Evolutionary conservation across 768 basidiomycete genomes (phyloP).

Genomic region (Phanerochaete sordida): DNA sequence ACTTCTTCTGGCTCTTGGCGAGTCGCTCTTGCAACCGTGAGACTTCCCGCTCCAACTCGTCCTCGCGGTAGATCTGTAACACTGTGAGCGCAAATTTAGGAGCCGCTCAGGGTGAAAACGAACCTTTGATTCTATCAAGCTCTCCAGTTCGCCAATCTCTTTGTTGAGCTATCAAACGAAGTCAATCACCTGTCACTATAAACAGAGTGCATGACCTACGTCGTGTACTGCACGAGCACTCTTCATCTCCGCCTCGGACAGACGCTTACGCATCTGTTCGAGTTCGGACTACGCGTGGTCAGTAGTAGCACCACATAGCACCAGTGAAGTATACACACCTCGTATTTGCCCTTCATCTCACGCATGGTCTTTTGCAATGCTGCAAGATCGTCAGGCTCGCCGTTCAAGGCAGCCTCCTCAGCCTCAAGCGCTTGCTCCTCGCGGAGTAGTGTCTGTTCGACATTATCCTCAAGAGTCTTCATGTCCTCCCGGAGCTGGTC

Average conservation of each 20-base stretch:
- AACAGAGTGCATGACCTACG: conserved; percentile 37
- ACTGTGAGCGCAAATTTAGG: not conserved
- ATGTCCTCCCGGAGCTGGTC: conserved; percentile 79
- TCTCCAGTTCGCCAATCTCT: conserved; percentile 90
- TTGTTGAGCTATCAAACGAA: conserved; percentile 64
- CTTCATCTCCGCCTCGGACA: conserved; percentile 73
- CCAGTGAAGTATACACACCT: conserved; percentile 36
- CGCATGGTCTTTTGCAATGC: conserved; percentile 39
- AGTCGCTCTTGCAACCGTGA: conserved; percentile 74
- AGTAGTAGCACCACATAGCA: not conserved
- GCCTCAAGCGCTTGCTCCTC: conserved; percentile 43
- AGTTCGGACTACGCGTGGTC: conserved; percentile 46
- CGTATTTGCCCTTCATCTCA: conserved; percentile 50
- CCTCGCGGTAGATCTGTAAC: conserved; percentile 58
- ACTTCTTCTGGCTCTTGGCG: conserved; percentile 54
- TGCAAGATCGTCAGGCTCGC: conserved; percentile 29
- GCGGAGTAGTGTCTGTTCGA: conserved; percentile 54
- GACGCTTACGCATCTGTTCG: conserved; percentile 67
- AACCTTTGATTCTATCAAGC: conserved; percentile 92
- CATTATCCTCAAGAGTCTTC: conserved; percentile 69
- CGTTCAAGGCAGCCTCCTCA: conserved; percentile 15
- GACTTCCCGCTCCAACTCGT: conserved; percentile 84
- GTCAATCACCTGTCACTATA: not conserved
- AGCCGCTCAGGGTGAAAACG: not conserved
- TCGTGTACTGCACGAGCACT: conserved; percentile 65